Conservation (phyloP, 257 asterid species). For the Agastache rugosa region DNA sequence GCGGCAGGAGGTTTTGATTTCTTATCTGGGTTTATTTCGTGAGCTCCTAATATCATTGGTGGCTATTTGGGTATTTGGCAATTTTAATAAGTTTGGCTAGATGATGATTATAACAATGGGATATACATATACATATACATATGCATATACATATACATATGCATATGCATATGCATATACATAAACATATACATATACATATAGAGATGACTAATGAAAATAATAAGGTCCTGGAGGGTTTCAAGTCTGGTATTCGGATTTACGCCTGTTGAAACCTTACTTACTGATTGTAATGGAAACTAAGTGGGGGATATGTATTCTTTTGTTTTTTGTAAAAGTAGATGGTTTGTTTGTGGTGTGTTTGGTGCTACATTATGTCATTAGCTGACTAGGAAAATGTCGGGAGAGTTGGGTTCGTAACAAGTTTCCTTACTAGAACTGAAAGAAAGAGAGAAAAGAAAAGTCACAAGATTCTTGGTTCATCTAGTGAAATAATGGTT, state of each 20-base stretch:
- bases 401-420: background rate
- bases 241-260: background rate
- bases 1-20: background rate
- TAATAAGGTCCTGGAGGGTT: background rate
- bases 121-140: no score
- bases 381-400: background rate
- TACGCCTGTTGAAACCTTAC: background rate
- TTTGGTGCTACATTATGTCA: background rate
- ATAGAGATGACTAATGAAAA: background rate
- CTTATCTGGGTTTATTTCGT: constrained; percentile 6
- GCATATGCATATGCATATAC: no score
- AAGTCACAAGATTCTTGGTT: background rate
- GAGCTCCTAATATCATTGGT: background rate
- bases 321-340: background rate
- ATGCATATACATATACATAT: no score
- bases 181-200: no score
- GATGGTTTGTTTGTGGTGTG: background rate
- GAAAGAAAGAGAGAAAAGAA: background rate
- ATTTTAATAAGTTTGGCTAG: constrained; percentile 9
- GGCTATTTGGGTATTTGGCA: background rate
- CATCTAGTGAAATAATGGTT: background rate
- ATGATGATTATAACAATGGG: background rate
- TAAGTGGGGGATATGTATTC: background rate
- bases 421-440: background rate
- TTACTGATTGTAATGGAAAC: background rate